Evolutionary conservation across 495 filamentous ascomycete genomes (phyloP), one percentile per base, ranked within the genome.

Genomic region (Annulohypoxylon stygium): DNA sequence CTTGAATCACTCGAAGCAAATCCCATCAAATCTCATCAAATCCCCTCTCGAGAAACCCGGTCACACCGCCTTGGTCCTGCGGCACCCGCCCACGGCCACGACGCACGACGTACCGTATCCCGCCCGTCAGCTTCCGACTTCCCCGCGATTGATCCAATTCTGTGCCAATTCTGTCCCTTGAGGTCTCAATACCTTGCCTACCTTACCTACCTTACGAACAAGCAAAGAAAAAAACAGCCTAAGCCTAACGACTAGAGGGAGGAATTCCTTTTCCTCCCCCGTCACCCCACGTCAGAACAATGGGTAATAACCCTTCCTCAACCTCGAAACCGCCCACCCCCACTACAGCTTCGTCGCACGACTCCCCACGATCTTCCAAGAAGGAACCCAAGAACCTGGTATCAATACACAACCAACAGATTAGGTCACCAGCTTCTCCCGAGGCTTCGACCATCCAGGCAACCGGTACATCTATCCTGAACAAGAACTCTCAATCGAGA

Each of bases 391-490:
- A 79, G 75, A 75, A 74, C 68, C 63, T 75, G 64, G 68, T 75
- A 69, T 78, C 76, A 33, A 71, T 75, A 74, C 74, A 75, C 50
- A 77, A 69, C 63, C 72, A 64, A 47, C 74, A 76, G 51, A 75
- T 72, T 78, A 84, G 70, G 78, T 80, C 69, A 81, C 85, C 73
- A 72, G 86, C 84, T 51, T 85, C 86, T 30, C 85, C 85, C 61
- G 85, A 88, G 76, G 80, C 85, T 20, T 88, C 86, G 59, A 78
- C 84, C 70, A 82, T 84, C 55, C 85, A 87, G 75, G 87, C 85
- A 59, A 85, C 85, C 70, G 87, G 85, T 75, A 82, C 84, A 30
- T 83, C 77, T 67, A 77, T 78, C 63, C 73, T 80, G 73, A 83
- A 81, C 69, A 83, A 83, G 33, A 79, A 70, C 69, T 80, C 67